Base-by-base conservation (phyloP, 2,329 filamentous ascomycete species). In the Dendryphion nanum region DNA sequence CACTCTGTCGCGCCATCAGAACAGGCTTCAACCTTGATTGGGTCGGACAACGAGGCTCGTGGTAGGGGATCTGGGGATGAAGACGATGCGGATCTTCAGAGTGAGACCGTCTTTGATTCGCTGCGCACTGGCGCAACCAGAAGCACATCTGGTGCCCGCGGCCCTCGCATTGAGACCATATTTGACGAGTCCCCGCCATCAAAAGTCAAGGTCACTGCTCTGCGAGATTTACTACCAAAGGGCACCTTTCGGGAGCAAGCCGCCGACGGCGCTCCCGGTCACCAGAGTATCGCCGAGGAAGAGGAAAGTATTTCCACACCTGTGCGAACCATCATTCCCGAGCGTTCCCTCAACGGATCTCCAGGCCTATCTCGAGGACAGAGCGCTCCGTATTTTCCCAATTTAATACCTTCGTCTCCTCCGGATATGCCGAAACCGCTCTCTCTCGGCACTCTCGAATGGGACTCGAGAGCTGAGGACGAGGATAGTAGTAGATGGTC, bases 101-200 rank as follows among this genome's bases (percentile, higher is more conserved):
- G 85, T 61, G 86, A 90, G 53, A 86, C 81, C 14, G 74, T 85
- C 39, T 89, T 82, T 63, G 86, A 90, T 68, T 89, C 86, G 19
- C 67, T 89, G 50, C 82, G 84, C 37, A 89, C 86, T 13, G 74
- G 78, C 42, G 82, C 78, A 26, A 88, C 85, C 7, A 76, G 78
- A 44, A 84, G 82, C 45, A 74, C 78, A 37, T 79, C 82, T 42
- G 78, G 80, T 21, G 76, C 81, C 32, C 81, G 87, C 57, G 85
- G 83, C 18, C 84, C 85, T 13, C 70, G 74, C 33, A 81, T 89
- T 34, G 85, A 89, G 56, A 86, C 81, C 17, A 86, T 89, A 72
- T 90, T 89, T 63, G 85, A 90, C 64, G 86, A 90, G 52, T 87
- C 85, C 12, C 84, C 83, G 23, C 55, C 64, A 31, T 63, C 59